Conservation (phyloP, 2,329 filamentous ascomycete genomes). For the Sordariomycetes sp. region DNA sequence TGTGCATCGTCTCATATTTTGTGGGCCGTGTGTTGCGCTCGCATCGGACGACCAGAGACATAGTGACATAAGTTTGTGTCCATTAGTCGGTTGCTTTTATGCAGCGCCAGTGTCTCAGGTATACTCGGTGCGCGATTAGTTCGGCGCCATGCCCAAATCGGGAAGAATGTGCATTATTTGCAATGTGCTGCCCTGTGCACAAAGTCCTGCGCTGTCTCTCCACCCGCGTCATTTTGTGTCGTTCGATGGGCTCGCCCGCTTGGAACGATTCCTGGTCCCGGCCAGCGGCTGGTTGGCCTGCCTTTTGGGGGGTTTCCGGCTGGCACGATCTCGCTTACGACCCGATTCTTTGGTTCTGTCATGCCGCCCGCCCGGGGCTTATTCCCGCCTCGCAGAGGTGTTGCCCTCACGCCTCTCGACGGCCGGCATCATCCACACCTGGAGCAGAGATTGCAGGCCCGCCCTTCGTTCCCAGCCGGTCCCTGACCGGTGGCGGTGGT, state of each 20-base stretch:
- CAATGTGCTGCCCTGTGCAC: neutral
- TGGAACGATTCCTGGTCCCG: neutral
- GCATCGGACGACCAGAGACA: neutral
- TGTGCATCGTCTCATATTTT: neutral
- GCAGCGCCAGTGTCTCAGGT: conserved; percentile 3
- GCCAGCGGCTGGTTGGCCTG: too few species aligned
- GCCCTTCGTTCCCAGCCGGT: too few species aligned
- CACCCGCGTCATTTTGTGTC: neutral
- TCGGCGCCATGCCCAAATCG: neutral
- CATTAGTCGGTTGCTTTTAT: neutral
- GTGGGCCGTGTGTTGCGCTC: neutral
- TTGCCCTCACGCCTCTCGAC: neutral
- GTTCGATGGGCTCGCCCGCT: neutral
- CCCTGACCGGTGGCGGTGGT: neutral
- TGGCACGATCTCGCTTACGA: neutral
- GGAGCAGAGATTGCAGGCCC: neutral
- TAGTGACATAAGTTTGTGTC: neutral
- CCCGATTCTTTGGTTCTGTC: neutral
- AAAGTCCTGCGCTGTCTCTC: neutral
- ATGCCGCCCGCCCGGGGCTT: neutral
- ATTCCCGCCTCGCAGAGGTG: neutral
- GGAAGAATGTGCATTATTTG: neutral
- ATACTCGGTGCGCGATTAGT: neutral
- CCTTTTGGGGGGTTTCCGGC: neutral
- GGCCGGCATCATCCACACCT: neutral